Evolutionary conservation across 2,329 filamentous ascomycete species (phyloP).

Genomic region (Teratosphaeria destructans): DNA sequence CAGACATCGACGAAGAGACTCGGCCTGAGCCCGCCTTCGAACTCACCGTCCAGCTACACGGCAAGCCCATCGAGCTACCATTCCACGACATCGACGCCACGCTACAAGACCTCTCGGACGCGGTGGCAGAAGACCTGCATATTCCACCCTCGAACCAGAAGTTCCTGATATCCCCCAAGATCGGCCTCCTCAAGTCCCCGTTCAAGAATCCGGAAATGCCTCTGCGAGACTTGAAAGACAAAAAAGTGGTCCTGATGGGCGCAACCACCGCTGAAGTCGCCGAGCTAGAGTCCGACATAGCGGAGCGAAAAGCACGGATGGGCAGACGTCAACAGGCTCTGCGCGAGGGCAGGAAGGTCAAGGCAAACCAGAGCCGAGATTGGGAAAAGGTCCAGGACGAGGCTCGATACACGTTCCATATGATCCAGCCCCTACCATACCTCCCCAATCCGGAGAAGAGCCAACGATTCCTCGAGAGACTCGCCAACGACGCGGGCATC

Average conservation of each 20-base stretch:
- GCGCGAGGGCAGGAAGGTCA: slow-evolving; percentile 28
- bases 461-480: slow-evolving; percentile 59
- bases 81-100: slow-evolving; percentile 41
- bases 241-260: slow-evolving; percentile 57
- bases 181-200: slow-evolving; percentile 53
- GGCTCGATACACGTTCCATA: slow-evolving; percentile 68
- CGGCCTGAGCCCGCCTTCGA: slow-evolving; percentile 21
- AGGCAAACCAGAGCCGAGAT: slow-evolving; percentile 28
- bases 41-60: slow-evolving; percentile 46
- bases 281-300: slow-evolving; percentile 42
- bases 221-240: slow-evolving; percentile 41
- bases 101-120: slow-evolving; percentile 47
- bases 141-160: slow-evolving; percentile 59
- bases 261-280: slow-evolving; percentile 50
- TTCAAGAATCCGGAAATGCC: slow-evolving; percentile 49
- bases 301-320: slow-evolving; percentile 41
- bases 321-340: slow-evolving; percentile 28
- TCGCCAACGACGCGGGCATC: slow-evolving; percentile 78
- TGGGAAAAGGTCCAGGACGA: slow-evolving; percentile 45
- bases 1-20: slow-evolving; percentile 4
- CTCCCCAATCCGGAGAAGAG: slow-evolving; percentile 67
- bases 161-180: slow-evolving; percentile 53
- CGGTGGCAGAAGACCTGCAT: slow-evolving; percentile 46
- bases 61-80: slow-evolving; percentile 38
- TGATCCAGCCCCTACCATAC: slow-evolving; percentile 62